These are phyloP conservation scores for Suillus subalutaceus DNA, from an alignment of 768 basidiomycete genomes.

Conservation along the genomic window DNA sequence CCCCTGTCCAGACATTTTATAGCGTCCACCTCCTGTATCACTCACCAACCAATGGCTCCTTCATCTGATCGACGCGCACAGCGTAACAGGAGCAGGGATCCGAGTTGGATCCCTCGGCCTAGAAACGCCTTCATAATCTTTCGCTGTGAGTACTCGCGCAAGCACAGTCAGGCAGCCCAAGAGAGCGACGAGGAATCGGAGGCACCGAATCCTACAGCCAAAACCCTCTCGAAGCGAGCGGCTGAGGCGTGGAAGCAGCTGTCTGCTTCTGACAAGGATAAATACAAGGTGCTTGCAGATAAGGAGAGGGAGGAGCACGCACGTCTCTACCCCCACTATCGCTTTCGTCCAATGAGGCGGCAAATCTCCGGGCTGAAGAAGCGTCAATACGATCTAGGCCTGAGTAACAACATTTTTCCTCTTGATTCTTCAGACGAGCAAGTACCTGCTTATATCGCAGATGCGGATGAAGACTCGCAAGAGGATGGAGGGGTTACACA, in stretches of 20 bases:
- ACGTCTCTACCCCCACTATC: constrained; percentile 61
- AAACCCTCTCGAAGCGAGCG: constrained; percentile 75
- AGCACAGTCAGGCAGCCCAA: constrained; percentile 40
- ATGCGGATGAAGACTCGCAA: neutral
- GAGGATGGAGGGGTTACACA: neutral
- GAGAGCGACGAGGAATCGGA: constrained; percentile 36
- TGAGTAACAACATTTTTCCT: constrained; percentile 14
- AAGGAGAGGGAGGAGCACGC: constrained; percentile 60
- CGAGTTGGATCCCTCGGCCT: constrained; percentile 66
- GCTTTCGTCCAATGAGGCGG: constrained; percentile 58
- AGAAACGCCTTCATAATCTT: constrained; percentile 76
- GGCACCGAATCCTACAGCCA: constrained; percentile 34
- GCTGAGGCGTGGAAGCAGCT: constrained; percentile 75
- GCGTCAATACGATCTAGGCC: constrained; percentile 20
- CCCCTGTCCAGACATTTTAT: constrained; percentile 10
- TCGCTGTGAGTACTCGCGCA: constrained; percentile 63
- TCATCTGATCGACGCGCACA: constrained; percentile 44
- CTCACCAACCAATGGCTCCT: constrained; percentile 25
- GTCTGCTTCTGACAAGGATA: constrained; percentile 45
- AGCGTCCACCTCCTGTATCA: constrained; percentile 3
- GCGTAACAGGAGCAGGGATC: constrained; percentile 47
- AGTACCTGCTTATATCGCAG: neutral
- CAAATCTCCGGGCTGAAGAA: constrained; percentile 24
- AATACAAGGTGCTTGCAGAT: constrained; percentile 57
- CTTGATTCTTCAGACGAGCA: constrained; percentile 7